Evolutionary conservation across 345 rosid species (phyloP), one percentile per base, ranked within the genome.

Genomic region (Bruguiera parviflora): DNA sequence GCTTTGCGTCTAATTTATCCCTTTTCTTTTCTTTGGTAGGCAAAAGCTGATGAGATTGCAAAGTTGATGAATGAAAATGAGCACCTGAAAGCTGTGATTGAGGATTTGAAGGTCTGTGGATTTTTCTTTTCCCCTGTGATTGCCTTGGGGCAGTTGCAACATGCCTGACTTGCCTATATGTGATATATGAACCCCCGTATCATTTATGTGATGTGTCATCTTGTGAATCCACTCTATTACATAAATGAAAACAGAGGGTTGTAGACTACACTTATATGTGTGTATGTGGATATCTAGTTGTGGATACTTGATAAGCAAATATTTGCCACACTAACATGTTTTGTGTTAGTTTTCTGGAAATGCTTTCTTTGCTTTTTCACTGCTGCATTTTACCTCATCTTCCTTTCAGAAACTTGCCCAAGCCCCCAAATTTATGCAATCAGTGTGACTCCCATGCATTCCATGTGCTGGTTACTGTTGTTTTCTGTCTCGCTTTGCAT

Each of bases 21-120:
- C 39, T 57, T 10, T 5, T 55, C 63, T 27, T 60, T 52, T 64
- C 18, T 61, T 71, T 82, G 59, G 65, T 83, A 96, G 98, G 96
- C 99, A 76, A 96, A 96, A 81, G 98, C 99, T 76, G 99, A 96
- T 87, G 99, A 92, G 80, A 96, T 96, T 65, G 89, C 97, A 3
- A 96, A 83, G 71, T 58, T 89, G 81, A 96, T 92, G 97, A 92
- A 89, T 79, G 97, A 96, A 80, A 96, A 96, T 79, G 99, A 96
- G 85, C 87, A 90, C 65, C 87, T 89, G 72, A 96, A 90, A 85
- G 73, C 72, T 69, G 82, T 83, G 53, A 81, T 82, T 73, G 95
- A 92, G 73, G 95, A 92, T 68, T 83, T 96, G 83, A 92, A 96
- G 99, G 99, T 96, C 72, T 63, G 68, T 69, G 43, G 68, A 13